These are phyloP conservation scores for Ilex paraguariensis DNA, from an alignment of 305 asterid genomes.

Conservation along the genomic window DNA sequence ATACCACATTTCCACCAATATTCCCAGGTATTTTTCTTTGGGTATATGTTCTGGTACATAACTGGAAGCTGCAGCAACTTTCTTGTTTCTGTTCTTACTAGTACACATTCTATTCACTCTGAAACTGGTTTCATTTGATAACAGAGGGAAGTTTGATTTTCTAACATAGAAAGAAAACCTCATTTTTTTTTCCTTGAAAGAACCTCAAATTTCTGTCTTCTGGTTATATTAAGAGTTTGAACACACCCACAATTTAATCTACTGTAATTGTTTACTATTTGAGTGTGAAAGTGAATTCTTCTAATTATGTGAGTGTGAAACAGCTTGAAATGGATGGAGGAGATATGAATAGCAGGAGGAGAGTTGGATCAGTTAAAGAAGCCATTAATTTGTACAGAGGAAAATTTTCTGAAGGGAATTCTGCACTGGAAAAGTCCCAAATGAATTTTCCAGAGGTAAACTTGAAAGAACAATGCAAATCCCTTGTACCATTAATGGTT, in stretches of 20 bases:
- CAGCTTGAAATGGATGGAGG: slow-evolving; percentile 17
- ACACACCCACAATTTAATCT: neutral
- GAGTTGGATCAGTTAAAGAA: slow-evolving; percentile 36
- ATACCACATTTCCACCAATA: neutral
- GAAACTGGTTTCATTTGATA: too few relatives aligned
- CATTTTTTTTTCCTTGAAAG: too few relatives aligned
- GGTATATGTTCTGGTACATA: too few relatives aligned
- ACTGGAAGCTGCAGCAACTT: too few relatives aligned
- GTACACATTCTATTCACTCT: too few relatives aligned
- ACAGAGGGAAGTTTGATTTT: too few relatives aligned
- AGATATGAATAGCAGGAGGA: neutral
- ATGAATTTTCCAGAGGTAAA: slow-evolving; percentile 38
- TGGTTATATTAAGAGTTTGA: too few relatives aligned
- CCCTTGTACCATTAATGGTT: neutral
- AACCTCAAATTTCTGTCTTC: too few relatives aligned
- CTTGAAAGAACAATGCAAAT: too few relatives aligned
- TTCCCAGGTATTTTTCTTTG: too few relatives aligned
- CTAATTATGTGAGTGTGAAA: slow-evolving; percentile 3
- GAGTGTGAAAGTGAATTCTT: neutral
- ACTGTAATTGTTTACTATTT: neutral
- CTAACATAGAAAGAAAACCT: too few relatives aligned
- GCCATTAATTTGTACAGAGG: slow-evolving; percentile 35
- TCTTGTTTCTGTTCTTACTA: too few relatives aligned
- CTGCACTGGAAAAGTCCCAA: slow-evolving; percentile 27
- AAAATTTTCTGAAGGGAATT: slow-evolving; percentile 27